Evolutionary conservation across 495 filamentous ascomycete genomes (phyloP), one percentile per base, ranked within the genome.

Genomic region (Penicillium arizonense): DNA sequence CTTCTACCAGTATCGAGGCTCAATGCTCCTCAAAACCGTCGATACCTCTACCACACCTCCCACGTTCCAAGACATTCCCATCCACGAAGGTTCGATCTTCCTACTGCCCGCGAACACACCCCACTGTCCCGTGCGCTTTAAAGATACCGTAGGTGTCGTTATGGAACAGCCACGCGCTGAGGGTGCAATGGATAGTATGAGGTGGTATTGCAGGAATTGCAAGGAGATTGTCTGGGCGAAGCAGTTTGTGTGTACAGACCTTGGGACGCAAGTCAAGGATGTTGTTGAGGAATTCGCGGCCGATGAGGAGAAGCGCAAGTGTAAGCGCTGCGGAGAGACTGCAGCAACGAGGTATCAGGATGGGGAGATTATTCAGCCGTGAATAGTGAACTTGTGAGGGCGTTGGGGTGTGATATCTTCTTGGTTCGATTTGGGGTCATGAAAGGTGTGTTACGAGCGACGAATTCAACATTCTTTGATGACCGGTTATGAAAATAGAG

Each of bases 211-310:
- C 52, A 53, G 42, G 58, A 68, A 65, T 9, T 96, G 91, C 64
- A 70, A 73, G 13, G 77, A 80, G 52, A 69, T 94, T 43, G 93
- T 98, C 4, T 85, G 92, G 71, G 92, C 97, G 76, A 87, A 85
- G 35, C 72, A 78, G 5, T 98, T 98, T 66, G 83, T 93, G 61
- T 96, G 91, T 62, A 91, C 87, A 39, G 87, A 98, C 70, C 69
- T 98, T 45, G 94, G 94, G n/a, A 96, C 90, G 37, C 94, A 98
- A 79, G 91, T 98, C 52, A 98, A 96, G 78, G 85, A 80, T 50
- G 95, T 93, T 5, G 93, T 98, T 28, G 84, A 96, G 64, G 79
- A 72, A 40, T 97, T 96, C 66, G 87, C 83, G 60, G 81, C 71
- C 3, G 84, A 84, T 60, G 81, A 86, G 53, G 81, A 83, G 58